These are phyloP conservation scores for Allium sativum DNA, from an alignment of 106 monocot genomes.

Conservation along the genomic window DNA sequence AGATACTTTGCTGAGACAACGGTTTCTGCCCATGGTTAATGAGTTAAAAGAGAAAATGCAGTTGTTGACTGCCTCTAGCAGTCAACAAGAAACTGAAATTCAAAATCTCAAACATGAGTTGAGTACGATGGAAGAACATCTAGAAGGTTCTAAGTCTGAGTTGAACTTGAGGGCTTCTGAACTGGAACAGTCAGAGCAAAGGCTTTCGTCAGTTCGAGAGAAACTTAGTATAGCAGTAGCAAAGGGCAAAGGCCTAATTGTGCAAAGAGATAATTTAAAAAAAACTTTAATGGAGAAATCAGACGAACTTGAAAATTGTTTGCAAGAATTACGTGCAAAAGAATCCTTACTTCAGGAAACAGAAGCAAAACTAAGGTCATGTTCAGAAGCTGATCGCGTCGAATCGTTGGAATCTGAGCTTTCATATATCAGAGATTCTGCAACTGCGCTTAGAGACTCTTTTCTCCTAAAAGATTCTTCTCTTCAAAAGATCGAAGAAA, in stretches of 20 bases:
- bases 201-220: conserved; percentile 76
- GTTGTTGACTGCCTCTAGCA: conserved; percentile 21
- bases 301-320: conserved; percentile 67
- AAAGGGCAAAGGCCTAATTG: conserved; percentile 92
- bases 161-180: conserved; percentile 52
- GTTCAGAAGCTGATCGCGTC: conserved; percentile 67
- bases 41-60: conserved; percentile 42
- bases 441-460: conserved; percentile 86
- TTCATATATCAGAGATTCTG: conserved; percentile 90
- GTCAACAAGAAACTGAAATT: conserved; percentile 53
- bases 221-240: conserved; percentile 93
- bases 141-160: conserved; percentile 35
- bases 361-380: conserved; percentile 75
- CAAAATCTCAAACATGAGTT: conserved; percentile 39
- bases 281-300: conserved; percentile 64
- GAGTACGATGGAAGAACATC: conserved; percentile 42
- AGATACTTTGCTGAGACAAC: conserved; percentile 35
- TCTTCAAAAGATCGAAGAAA: conserved; percentile 94
- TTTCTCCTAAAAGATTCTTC: conserved; percentile 93
- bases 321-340: conserved; percentile 50
- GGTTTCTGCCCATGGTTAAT: conserved; percentile 40
- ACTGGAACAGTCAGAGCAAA: conserved; percentile 79
- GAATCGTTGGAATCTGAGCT: conserved; percentile 98
- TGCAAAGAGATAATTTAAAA: conserved; percentile 83
- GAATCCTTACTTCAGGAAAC: conserved; percentile 47